A percentile compares a stretch with the other conserved stretches of the same genome.
phyloP scores from a whole-genome alignment of 768 basidiomycete species.

The Suillus subalutaceus region DNA sequence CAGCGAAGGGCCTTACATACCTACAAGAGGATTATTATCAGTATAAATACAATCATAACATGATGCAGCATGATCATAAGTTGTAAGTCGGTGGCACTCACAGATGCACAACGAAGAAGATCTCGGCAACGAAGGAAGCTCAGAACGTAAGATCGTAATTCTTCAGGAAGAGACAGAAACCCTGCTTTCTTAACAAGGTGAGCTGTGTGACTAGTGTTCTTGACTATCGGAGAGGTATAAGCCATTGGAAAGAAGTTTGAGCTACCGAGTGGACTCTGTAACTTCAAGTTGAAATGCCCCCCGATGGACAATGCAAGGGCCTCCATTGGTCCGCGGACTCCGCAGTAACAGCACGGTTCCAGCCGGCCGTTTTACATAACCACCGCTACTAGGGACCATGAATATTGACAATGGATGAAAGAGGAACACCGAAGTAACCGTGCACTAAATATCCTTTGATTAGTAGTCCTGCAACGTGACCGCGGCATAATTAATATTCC shows the following conservation, averaged over 20 bases:
- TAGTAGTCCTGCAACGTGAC: not conserved
- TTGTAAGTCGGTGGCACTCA: not conserved
- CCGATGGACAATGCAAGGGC: not conserved
- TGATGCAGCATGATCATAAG: not conserved
- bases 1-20: not conserved
- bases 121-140: not conserved
- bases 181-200: not conserved
- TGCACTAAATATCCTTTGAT: not conserved
- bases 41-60: not conserved
- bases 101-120: not conserved
- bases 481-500: not conserved
- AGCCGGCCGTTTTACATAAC: not conserved
- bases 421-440: not conserved
- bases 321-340: not conserved
- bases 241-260: not conserved
- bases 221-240: not conserved
- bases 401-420: not conserved
- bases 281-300: not conserved
- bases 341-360: not conserved
- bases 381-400: not conserved
- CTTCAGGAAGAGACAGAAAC: not conserved
- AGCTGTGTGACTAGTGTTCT: not conserved
- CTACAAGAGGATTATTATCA: not conserved
- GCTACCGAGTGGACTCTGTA: not conserved
- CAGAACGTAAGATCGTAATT: not conserved